A percentile compares a stretch with the other conserved stretches of the same genome.
Conservation (phyloP, 1,284 basidiomycete species). For the Cryptococcus amylolentus region DNA sequence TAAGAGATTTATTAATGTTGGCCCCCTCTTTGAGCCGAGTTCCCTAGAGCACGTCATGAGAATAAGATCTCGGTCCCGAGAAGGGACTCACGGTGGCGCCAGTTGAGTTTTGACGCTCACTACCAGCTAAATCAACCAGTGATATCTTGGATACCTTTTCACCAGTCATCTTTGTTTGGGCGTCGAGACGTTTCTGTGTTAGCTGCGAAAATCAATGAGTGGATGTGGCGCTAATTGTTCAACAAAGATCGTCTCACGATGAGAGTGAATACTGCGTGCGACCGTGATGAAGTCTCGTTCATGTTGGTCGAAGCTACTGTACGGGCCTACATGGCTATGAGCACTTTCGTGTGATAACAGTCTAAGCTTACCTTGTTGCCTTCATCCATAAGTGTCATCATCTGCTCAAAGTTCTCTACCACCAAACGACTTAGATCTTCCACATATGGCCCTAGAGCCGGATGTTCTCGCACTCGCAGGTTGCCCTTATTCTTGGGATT, state of each 20-base stretch:
- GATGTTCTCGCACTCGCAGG: slow-evolving; percentile 93
- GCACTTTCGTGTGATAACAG: background rate
- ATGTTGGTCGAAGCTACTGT: slow-evolving; percentile 99
- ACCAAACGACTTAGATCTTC: slow-evolving; percentile 93
- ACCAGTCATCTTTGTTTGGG: slow-evolving; percentile 76
- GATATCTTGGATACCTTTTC: slow-evolving; percentile 96
- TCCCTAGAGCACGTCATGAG: slow-evolving; percentile 51
- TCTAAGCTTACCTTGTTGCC: slow-evolving; percentile 70
- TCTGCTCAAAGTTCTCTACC: slow-evolving; percentile 85
- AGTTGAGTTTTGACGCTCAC: slow-evolving; percentile 91
- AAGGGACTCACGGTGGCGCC: slow-evolving; percentile 67
- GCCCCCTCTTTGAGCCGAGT: slow-evolving; percentile 91
- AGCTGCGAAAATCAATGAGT: slow-evolving; percentile 49
- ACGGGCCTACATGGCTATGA: slow-evolving; percentile 57
- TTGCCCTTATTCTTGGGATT: slow-evolving; percentile 96
- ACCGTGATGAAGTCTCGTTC: slow-evolving; percentile 99
- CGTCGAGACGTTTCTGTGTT: slow-evolving; percentile 83
- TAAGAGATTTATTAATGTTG: slow-evolving; percentile 97
- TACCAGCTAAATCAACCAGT: slow-evolving; percentile 93
- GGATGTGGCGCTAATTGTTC: no score
- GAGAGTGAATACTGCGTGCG: slow-evolving; percentile 95
- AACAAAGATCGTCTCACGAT: slow-evolving; percentile 50
- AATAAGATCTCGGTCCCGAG: background rate
- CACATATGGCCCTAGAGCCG: slow-evolving; percentile 89
- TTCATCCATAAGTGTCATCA: slow-evolving; percentile 99